Base-by-base conservation (phyloP, 2,329 filamentous ascomycete genomes). In the Colletotrichum sp. region DNA sequence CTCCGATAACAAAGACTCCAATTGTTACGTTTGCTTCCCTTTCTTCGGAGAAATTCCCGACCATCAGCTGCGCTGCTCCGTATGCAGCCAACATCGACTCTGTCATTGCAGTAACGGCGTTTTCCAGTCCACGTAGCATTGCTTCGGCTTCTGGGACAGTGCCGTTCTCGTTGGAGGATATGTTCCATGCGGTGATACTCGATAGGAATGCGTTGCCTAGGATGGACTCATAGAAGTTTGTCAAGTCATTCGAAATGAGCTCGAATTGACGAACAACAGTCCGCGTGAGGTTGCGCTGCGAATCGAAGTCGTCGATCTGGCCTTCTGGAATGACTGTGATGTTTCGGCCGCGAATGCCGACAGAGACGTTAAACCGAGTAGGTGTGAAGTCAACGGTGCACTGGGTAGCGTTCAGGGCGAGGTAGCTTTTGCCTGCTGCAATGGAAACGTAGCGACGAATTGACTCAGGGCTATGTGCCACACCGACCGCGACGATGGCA, bases 231-330 rank as follows among this genome's bases (percentile, higher is more conserved):
- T 85, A 85, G 2, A 86, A 59, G 59, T 82, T 85, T 2, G 82
- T 85, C 69, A 83, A 79, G 72, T 84, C 83, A 64, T 85, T 85
- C 10, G 83, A 81, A 28, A 84, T 81, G n/a, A 84, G 78, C 71
- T 84, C 81, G 66, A 84, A 83, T 69, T 84, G 82, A 6, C 83
- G 81, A 5, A 84, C 78, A 3, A 81, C 64, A 2, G 81, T 80
- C 30, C 76, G 71, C 8, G 82, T 83, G 8, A 84, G 70, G 77
- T 83, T 83, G 59, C 82, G 78, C 59, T 80, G 74, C 2, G 82
- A 80, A 24, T 83, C 80, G 72, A 83, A 65, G 60, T 77, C 76
- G 13, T 59, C 67, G 16, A 66, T 18, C 71, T 83, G 81, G 4
- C 36, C 28, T 3, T 55, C 60, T 12, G 80, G 78, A 9, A 72